Base-by-base conservation (phyloP, 2,329 filamentous ascomycete genomes). In the Colletotrichum truncatum region DNA sequence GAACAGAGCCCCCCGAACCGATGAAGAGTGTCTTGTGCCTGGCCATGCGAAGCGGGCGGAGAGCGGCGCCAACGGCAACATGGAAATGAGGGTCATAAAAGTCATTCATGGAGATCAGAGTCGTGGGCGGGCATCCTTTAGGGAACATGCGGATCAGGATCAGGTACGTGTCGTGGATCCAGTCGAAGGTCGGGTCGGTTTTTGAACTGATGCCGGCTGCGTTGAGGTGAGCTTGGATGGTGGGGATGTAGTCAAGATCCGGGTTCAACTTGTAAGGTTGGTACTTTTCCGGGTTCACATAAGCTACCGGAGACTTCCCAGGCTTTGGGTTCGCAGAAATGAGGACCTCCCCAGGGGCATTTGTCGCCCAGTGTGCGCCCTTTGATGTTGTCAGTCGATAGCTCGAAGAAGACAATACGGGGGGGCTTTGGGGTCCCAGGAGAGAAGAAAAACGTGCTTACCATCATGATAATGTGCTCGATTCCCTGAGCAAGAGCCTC, bases 121-220 rank as follows among this genome's bases (percentile, higher is more conserved):
- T 90, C 0, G 89, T 91, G 0, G 89, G 90, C 2, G 90, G 90
- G 70, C 87, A 90, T n/a, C 78, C 80, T 2, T 72, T 68, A 0
- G 89, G 89, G 68, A 92, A 92, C 89, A 92, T 92, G 57, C 88
- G 82, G 72, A 91, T 89, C 8, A 91, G 78, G 61, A 92, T 85
- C 3, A 92, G 82, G 71, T 88, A 92, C 0, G 87, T 90, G 74
- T 92, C 90, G 78, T 92, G 89, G 72, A 92, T 91, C 89, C 89
- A 92, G 71, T 91, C 86, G 68, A 92, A 92, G 0, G 72, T 80
- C 0, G 80, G 70, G 71, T 91, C 88, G 1, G 74, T 77, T 4
- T 75, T 72, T 2, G 82, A 86, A 32, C 86, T 79, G 75, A 91
- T 85, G 8, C 88, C 88, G 2, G 81, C 80, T 2, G 73, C 71